These are phyloP conservation scores for Hygrocybe coccinea DNA, from an alignment of 768 basidiomycete species.

Conservation along the genomic window DNA sequence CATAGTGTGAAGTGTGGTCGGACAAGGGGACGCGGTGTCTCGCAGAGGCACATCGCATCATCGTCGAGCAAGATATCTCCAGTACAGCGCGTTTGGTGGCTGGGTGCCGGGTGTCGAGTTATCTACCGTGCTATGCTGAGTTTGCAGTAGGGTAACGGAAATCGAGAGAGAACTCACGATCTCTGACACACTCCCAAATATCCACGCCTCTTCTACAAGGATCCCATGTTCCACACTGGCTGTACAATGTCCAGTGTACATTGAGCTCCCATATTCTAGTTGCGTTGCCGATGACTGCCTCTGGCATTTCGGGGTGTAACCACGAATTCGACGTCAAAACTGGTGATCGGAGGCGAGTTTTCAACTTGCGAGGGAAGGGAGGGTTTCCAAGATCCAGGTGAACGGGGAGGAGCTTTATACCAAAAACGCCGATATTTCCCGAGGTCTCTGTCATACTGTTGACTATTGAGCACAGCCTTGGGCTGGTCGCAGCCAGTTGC, in stretches of 20 bases:
- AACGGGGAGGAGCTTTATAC: not conserved
- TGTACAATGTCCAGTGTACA: conserved; percentile 57
- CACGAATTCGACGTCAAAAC: too few species aligned
- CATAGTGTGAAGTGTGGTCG: not conserved
- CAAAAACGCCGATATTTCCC: not conserved
- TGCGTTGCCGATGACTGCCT: conserved; percentile 51
- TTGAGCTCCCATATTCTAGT: conserved; percentile 69
- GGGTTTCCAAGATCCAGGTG: not conserved
- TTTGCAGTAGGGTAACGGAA: not conserved
- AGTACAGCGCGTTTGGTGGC: conserved; percentile 43
- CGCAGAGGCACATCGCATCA: conserved; percentile 16
- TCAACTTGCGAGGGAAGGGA: not conserved
- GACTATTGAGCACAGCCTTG: not conserved
- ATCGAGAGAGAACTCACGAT: conserved; percentile 46
- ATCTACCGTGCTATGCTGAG: conserved; percentile 36
- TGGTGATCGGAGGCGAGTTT: not conserved
- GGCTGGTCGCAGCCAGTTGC: not conserved
- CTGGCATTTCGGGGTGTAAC: not conserved
- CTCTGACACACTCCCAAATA: conserved; percentile 69
- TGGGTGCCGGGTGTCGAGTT: conserved; percentile 51
- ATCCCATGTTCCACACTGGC: conserved; percentile 73
- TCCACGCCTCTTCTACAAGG: conserved; percentile 60
- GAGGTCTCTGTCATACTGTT: not conserved
- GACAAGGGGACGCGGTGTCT: not conserved
- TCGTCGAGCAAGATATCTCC: conserved; percentile 47